A percentile compares a stretch with the other conserved stretches of the same genome.
phyloP scores from a whole-genome alignment of 345 rosid species.

The Reutealis trisperma region DNA sequence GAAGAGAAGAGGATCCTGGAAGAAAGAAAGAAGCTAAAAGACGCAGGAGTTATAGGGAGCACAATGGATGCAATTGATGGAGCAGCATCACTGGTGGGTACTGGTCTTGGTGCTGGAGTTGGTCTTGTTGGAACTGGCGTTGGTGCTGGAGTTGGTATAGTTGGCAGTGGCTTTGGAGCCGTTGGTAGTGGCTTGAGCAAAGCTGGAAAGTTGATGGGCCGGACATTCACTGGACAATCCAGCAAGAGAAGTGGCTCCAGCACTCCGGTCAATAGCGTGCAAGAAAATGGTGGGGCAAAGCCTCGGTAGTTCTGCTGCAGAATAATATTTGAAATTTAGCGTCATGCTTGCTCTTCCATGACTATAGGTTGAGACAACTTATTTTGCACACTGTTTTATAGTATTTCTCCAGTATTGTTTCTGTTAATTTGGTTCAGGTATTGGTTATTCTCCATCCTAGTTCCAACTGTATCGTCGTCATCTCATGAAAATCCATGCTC shows the following conservation, averaged over 20 bases:
- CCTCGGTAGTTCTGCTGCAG: constrained; percentile 30
- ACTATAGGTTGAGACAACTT: neutral
- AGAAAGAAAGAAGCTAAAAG: constrained; percentile 78
- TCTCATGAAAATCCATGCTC: neutral
- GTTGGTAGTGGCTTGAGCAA: constrained; percentile 81
- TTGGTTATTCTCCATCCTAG: neutral
- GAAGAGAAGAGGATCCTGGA: constrained; percentile 87
- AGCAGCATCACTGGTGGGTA: constrained; percentile 57
- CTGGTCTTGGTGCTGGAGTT: constrained; percentile 66
- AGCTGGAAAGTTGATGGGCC: constrained; percentile 85
- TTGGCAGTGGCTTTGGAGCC: constrained; percentile 67
- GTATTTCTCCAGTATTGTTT: constrained; percentile 1
- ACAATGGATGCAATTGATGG: constrained; percentile 83
- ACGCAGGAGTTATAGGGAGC: constrained; percentile 91
- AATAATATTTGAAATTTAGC: constrained; percentile 9
- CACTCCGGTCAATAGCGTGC: constrained; percentile 66
- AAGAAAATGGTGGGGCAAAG: constrained; percentile 66
- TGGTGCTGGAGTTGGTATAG: constrained; percentile 45
- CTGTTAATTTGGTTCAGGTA: constrained; percentile 11
- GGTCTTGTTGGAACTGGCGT: constrained; percentile 66
- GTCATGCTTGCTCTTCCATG: neutral
- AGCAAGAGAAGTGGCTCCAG: constrained; percentile 73
- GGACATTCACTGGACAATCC: constrained; percentile 75
- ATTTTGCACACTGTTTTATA: neutral
- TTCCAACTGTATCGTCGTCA: constrained; percentile 7